Conservation (phyloP, 768 basidiomycete genomes). For the Grammothele lineata region DNA sequence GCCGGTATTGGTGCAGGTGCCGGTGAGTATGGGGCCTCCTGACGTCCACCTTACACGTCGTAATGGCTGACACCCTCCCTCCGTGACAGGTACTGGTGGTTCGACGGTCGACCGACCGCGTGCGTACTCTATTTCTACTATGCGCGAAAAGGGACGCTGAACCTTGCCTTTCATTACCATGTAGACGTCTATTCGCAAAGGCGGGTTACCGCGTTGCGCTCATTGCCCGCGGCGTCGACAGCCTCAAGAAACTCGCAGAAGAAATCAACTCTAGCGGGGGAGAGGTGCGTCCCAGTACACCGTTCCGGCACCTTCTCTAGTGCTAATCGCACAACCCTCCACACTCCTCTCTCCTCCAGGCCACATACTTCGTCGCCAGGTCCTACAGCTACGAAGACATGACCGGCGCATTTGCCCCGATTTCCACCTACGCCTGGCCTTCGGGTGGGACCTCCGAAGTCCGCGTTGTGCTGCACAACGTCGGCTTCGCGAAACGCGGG, state of each 20-base stretch:
- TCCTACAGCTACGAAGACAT: conserved; percentile 31
- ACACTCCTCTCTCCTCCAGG: conserved; percentile 20
- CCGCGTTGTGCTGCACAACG: conserved; percentile 38
- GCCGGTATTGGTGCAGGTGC: no score
- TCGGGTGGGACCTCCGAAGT: conserved; percentile 24
- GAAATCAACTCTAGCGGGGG: conserved; percentile 33
- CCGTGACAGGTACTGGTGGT: no score
- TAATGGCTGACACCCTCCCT: no score
- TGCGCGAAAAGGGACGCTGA: no score
- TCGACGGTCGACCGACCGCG: no score
- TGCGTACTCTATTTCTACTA: no score
- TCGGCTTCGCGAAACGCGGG: conserved; percentile 31
- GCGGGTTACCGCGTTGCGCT: conserved; percentile 39
- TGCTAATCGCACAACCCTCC: background rate
- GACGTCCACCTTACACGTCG: no score
- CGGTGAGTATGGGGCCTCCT: no score
- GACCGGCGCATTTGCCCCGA: conserved; percentile 28
- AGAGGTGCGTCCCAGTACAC: conserved; percentile 23
- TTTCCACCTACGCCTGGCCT: conserved; percentile 29
- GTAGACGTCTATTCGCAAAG: conserved; percentile 35
- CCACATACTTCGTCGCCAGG: conserved; percentile 33
- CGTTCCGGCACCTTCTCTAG: background rate
- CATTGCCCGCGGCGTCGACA: conserved; percentile 32
- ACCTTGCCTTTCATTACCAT: no score
- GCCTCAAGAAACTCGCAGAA: conserved; percentile 29